A percentile compares a stretch with the other conserved stretches of the same genome.
Conservation (phyloP, 1,284 basidiomycete genomes). For the Tilletia horrida region DNA sequence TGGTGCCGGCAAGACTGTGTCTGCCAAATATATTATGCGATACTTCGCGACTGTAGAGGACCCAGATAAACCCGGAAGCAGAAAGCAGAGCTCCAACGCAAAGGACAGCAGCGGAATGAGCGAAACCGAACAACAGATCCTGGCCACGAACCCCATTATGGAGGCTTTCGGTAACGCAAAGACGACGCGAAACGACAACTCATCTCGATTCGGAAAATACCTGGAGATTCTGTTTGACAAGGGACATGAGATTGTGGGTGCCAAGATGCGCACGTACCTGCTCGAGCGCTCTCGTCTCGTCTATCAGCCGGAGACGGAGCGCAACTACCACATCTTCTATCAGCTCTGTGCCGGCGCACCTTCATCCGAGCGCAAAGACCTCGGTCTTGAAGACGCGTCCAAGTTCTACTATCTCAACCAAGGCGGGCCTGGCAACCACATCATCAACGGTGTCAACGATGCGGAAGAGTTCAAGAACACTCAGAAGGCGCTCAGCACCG, state of each 20-base stretch:
- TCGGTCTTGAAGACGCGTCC: constrained; percentile 77
- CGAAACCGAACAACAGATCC: constrained; percentile 92
- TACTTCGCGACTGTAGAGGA: constrained; percentile 98
- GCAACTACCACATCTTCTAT: constrained; percentile 99
- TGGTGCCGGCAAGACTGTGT: constrained; percentile 99
- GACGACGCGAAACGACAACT: constrained; percentile 98
- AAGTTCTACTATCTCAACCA: constrained; percentile 92
- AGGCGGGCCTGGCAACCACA: constrained; percentile 79
- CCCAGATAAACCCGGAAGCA: constrained; percentile 59
- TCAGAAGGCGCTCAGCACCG: constrained; percentile 88
- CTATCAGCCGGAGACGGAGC: constrained; percentile 85
- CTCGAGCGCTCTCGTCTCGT: constrained; percentile 95
- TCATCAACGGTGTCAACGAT: constrained; percentile 86
- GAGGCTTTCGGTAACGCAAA: constrained; percentile 99
- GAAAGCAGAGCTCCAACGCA: constrained; percentile 25
- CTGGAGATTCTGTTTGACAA: constrained; percentile 98
- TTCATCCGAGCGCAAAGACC: constrained; percentile 87
- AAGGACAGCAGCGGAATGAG: constrained; percentile 62
- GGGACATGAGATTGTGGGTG: constrained; percentile 91
- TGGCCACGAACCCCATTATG: constrained; percentile 97
- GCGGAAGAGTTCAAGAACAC: constrained; percentile 90
- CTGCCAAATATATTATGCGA: constrained; percentile 98
- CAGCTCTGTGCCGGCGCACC: constrained; percentile 97
- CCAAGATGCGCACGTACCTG: constrained; percentile 93
- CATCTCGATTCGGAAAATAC: constrained; percentile 97